Conservation (phyloP, 2,329 filamentous ascomycete species). For the Clonostachys rhizophaga region DNA sequence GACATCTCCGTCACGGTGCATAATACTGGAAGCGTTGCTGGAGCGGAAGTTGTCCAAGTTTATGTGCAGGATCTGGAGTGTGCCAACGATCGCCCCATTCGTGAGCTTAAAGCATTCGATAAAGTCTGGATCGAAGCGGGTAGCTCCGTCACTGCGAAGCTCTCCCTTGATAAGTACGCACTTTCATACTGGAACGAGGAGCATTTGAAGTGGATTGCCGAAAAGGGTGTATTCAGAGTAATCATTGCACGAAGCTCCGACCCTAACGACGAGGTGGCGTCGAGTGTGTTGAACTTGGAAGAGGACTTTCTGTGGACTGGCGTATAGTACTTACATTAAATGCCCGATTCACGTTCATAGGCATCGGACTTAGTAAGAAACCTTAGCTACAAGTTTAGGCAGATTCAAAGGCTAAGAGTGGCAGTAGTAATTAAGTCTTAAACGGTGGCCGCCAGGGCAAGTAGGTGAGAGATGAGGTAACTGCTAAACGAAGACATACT, state of each 20-base stretch:
- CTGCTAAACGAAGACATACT: no score
- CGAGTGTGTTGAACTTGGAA: background rate
- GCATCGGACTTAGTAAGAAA: no score
- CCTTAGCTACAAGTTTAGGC: no score
- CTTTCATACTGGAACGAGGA: conserved; percentile 61
- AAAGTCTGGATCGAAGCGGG: conserved; percentile 61
- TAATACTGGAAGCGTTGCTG: conserved; percentile 53
- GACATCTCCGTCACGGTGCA: conserved; percentile 31
- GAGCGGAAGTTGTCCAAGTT: conserved; percentile 53
- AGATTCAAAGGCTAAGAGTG: no score
- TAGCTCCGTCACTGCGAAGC: conserved; percentile 49
- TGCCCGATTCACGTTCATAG: no score
- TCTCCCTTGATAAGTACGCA: conserved; percentile 61
- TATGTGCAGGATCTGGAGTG: conserved; percentile 48
- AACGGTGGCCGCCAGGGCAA: no score
- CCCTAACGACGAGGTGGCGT: background rate
- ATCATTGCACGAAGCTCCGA: conserved; percentile 1
- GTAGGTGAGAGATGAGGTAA: no score
- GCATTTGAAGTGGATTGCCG: conserved; percentile 3
- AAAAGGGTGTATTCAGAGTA: conserved; percentile 6
- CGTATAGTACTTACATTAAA: no score
- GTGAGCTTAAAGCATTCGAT: conserved; percentile 61
- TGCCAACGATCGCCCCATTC: conserved; percentile 48
- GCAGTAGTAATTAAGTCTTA: no score
- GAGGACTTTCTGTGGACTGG: background rate